Base-by-base conservation (phyloP, 495 filamentous ascomycete species). In the Chaetomium cochliodes region DNA sequence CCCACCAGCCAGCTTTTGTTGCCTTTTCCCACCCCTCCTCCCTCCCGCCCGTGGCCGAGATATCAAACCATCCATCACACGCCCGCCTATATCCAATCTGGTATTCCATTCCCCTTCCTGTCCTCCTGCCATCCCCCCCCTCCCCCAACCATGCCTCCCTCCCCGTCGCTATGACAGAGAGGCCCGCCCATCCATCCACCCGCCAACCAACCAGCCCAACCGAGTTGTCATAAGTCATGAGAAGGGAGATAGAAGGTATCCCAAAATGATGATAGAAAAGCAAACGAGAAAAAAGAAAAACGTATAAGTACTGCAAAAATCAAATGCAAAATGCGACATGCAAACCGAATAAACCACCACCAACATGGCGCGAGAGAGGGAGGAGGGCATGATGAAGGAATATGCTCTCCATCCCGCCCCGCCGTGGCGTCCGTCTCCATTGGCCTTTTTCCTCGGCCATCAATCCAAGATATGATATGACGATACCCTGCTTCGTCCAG, bases 1-100 rank as follows among this genome's bases (percentile, higher is more conserved):
- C 56, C 73, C 69, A 70, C 64, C 61, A 68, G 65, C 69, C 37
- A 22, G n/a, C 67, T 72, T 72, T 70, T 66, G 57, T 65, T 63
- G 65, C 63, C 60, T 68, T 69, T 63, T 63, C 15, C 23, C 49
- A 4, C 16, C 44, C 20, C 8, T 50, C 8, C 20, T 12, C 16
- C 46, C n/a, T 18, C n/a, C 41, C 9, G 16, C 16, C 46, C n/a
- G 6, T 23, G 18, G 41, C 41, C 41, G 16, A 18, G 41, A 1
- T 30, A 15, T 51, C 44, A 20, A 25, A 3, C 44, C 5, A 5
- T 20, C 46, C 11, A 0, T 11, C n/a, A 16, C 6, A 37, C 20
- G 5, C 8, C 33, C 33, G 6, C 3, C 33, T 11, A 37, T 54
- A 44, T 62, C 60, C 59, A 62, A 46, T 55, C 60, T 30, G 37